Evolutionary conservation across 192 early-diverging fungal genomes (phyloP), one percentile per base, ranked within the genome.

Genomic region (Rhizophagus clarus): DNA sequence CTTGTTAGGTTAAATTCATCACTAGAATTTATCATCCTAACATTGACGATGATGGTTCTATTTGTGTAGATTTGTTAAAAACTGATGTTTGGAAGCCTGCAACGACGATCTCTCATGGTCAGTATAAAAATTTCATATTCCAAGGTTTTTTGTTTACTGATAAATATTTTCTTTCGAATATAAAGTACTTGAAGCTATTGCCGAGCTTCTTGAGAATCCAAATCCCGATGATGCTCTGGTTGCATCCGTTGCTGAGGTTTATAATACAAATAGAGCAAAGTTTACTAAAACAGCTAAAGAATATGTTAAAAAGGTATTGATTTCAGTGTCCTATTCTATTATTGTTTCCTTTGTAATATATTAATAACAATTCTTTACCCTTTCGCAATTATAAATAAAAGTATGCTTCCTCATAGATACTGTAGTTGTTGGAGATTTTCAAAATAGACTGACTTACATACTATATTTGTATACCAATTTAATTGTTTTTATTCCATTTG

Each of bases 11-110:
- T 37, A 79, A 79, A 71, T 91, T 95, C 80, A 68, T 77, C 28
- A 95, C 93, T 67, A 93, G 92, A 80, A 91, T 95, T 64, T 96
- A 95, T 85, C 95, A 96, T 81, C 92, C 92, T 20, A 94, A 94
- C 81, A 84, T 94, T 69, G 95, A 95, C 76, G 93, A 95, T 71
- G 92, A 94, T 68, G 94, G 95, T 2, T 88, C 91, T 6, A 91
- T 96, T 74, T 96, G 95, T 80, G 86, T 96, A 56, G 87, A 88
- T 14, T 70, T 94, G 47, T 80, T 96, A 37, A 96, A 96, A 81
- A 85, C 87, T 5, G 95, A 96, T 74, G 92, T 91, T 14, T 96
- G 95, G 95, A 96, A 96, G 77, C 95, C 95, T 51, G 88, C 94
- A 31, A 94, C 93, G 31, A 91, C 91, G 69, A 79, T 95, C 14